A percentile compares a stretch with the other conserved stretches of the same genome.
phyloP scores from a whole-genome alignment of 2,329 filamentous ascomycete species.

The Cryphonectria parasitica region DNA sequence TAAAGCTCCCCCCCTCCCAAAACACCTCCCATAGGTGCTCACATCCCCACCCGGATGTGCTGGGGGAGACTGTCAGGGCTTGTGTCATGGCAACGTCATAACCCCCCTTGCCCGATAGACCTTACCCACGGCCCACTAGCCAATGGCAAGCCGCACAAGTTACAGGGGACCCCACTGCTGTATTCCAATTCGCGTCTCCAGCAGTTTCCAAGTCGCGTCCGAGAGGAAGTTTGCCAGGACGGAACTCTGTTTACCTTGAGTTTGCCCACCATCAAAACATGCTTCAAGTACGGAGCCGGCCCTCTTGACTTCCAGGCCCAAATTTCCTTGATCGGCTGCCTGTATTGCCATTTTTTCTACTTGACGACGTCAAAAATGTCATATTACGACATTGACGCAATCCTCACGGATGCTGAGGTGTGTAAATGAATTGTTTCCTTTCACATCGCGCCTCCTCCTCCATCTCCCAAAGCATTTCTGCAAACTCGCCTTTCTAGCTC shows the following conservation, averaged over 20 bases:
- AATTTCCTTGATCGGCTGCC: background rate
- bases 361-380: constrained; percentile 52
- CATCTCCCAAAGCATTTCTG: background rate
- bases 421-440: background rate
- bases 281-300: background rate
- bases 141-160: background rate
- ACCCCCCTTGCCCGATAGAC: too few species aligned
- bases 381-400: constrained; percentile 85
- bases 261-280: background rate
- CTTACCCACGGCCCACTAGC: background rate
- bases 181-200: constrained; percentile 25
- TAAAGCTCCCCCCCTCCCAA: background rate
- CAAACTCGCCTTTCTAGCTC: background rate
- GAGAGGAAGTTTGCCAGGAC: background rate
- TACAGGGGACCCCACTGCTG: background rate
- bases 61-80: background rate
- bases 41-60: background rate
- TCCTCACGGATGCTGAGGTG: constrained; percentile 83
- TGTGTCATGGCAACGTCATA: constrained; percentile 3
- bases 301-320: background rate
- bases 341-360: too few species aligned
- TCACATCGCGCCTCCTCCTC: background rate
- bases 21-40: background rate
- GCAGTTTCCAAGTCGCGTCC: background rate
- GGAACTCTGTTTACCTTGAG: background rate